Evolutionary conservation across 2,329 filamentous ascomycete genomes (phyloP).

Genomic region (Colletotrichum sp.): DNA sequence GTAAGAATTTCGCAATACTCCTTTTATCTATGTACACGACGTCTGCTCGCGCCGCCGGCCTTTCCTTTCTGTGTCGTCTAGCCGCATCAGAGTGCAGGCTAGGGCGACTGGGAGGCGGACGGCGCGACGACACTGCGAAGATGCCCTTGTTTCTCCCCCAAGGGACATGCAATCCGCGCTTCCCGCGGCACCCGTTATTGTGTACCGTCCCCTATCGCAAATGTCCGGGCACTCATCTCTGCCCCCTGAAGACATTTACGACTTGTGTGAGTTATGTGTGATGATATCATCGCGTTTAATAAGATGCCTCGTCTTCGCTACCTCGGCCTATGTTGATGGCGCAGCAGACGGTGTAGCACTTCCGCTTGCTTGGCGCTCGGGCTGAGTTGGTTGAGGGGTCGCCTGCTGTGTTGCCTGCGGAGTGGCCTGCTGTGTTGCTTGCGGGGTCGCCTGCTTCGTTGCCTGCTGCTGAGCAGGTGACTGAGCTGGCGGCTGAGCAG

Average conservation of each 20-base stretch:
- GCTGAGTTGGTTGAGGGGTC: conserved; percentile 6
- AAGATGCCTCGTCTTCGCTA: not conserved
- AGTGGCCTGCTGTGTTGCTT: conserved; percentile 5
- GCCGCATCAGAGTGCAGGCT: not conserved
- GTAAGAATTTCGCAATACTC: conserved; percentile 2
- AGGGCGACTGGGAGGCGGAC: not conserved
- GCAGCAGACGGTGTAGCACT: conserved; percentile 42
- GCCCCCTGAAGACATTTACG: not conserved
- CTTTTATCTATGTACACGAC: conserved; percentile 8
- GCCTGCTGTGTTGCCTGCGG: conserved; percentile 26
- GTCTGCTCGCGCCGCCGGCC: conserved; percentile 14
- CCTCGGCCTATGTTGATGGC: not conserved
- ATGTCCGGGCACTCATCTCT: not conserved
- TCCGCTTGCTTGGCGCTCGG: conserved; percentile 39
- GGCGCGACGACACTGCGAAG: conserved; percentile 13
- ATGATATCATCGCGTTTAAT: not conserved
- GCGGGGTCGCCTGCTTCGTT: conserved; percentile 31
- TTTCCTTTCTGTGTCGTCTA: not conserved
- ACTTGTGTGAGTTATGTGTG: not conserved
- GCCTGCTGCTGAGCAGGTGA: conserved; percentile 23
- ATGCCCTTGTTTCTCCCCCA: not conserved
- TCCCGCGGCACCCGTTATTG: not conserved
- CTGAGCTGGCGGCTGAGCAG: conserved; percentile 28
- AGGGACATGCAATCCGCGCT: not conserved
- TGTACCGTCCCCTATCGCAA: not conserved